Conservation (phyloP, 306 rosid species). For the Castanea sativa region DNA sequence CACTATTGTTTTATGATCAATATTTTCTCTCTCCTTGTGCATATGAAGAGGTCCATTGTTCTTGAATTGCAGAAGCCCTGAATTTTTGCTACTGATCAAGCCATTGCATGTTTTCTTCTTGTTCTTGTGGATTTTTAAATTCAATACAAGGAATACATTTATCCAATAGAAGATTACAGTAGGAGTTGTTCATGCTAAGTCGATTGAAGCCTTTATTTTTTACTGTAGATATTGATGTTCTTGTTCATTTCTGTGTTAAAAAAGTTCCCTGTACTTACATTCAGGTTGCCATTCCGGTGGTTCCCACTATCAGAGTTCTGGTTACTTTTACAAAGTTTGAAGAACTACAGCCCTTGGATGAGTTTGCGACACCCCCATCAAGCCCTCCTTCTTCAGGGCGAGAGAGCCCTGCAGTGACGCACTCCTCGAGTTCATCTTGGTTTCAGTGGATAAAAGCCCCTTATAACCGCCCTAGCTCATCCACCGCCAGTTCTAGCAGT, state of each 20-base stretch:
- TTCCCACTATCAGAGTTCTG: slow-evolving; percentile 89
- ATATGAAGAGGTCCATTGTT: too few species aligned
- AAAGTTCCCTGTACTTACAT: slow-evolving; percentile 6
- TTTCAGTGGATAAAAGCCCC: slow-evolving; percentile 98
- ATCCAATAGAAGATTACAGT: not conserved
- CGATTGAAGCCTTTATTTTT: not conserved
- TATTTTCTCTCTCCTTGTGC: too few species aligned
- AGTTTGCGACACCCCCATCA: slow-evolving; percentile 81
- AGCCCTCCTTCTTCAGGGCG: slow-evolving; percentile 64
- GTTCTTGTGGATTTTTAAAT: not conserved
- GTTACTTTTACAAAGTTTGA: slow-evolving; percentile 93
- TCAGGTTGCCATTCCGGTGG: slow-evolving; percentile 97
- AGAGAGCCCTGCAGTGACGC: slow-evolving; percentile 58
- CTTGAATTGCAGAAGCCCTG: too few species aligned
- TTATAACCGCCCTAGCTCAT: slow-evolving; percentile 62
- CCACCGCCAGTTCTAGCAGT: slow-evolving; percentile 54
- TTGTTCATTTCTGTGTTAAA: not conserved
- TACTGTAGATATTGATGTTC: not conserved
- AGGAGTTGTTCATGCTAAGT: not conserved
- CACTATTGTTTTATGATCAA: too few species aligned
- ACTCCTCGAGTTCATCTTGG: slow-evolving; percentile 71
- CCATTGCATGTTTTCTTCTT: not conserved
- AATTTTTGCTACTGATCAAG: too few species aligned
- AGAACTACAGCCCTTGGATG: slow-evolving; percentile 78
- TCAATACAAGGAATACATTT: not conserved